These are phyloP conservation scores for Hypoxylon rubiginosum DNA, from an alignment of 2,329 filamentous ascomycete genomes.

Conservation along the genomic window DNA sequence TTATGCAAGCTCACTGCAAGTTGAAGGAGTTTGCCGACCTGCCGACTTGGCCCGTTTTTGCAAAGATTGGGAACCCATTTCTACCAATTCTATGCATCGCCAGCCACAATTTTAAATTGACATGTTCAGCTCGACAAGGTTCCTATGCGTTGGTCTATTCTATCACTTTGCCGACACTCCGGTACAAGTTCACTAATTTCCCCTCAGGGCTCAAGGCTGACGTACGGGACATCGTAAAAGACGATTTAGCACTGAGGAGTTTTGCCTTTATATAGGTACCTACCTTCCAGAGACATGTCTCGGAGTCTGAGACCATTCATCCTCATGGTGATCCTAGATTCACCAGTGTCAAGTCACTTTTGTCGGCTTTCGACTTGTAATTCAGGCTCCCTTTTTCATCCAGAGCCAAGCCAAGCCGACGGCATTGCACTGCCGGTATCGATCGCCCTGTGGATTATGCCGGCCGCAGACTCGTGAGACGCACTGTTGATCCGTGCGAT, in stretches of 20 bases:
- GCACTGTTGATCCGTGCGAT: neutral
- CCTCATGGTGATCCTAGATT: neutral
- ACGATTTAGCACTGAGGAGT: neutral
- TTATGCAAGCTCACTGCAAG: conserved; percentile 21
- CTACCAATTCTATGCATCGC: conserved; percentile 30
- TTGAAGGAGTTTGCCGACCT: conserved; percentile 26
- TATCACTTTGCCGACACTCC: conserved; percentile 15
- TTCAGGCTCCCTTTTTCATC: neutral
- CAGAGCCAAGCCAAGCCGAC: conserved; percentile 10
- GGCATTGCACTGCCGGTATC: conserved; percentile 16
- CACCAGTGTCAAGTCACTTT: neutral
- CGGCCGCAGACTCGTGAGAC: conserved; percentile 7
- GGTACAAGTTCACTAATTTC: conserved; percentile 1
- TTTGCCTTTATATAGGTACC: neutral
- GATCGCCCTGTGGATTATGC: conserved; percentile 27
- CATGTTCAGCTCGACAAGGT: conserved; percentile 36
- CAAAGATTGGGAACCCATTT: conserved; percentile 17
- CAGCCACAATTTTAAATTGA: conserved; percentile 30
- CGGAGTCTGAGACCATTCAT: neutral
- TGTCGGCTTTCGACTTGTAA: neutral
- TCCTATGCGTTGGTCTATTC: neutral
- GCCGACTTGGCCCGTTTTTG: conserved; percentile 26
- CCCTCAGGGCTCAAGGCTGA: neutral
- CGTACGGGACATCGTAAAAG: neutral
- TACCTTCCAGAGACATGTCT: neutral